Conservation (phyloP, 148 eudicot species). For the Spergularia bocconei region DNA sequence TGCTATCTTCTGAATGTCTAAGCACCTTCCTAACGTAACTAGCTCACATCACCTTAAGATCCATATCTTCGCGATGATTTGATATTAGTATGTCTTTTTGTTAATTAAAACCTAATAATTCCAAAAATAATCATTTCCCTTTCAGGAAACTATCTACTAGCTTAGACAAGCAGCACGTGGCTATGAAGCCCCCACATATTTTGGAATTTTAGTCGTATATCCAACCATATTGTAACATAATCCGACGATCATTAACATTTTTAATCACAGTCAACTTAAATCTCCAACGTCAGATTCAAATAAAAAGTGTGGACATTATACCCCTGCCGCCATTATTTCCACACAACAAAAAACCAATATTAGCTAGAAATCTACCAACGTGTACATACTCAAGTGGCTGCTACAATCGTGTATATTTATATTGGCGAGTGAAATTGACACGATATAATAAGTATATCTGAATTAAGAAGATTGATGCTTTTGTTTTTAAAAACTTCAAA, state of each 20-base stretch:
- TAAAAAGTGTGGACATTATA: not conserved
- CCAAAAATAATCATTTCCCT: not conserved
- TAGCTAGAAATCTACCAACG: not conserved
- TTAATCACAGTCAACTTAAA: not conserved
- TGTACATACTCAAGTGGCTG: not conserved
- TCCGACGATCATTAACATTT: not conserved
- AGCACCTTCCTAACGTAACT: too few relatives aligned
- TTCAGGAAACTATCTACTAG: not conserved
- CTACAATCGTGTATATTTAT: not conserved
- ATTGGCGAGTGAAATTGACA: too few relatives aligned
- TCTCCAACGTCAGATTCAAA: not conserved
- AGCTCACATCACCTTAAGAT: too few relatives aligned
- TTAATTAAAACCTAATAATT: not conserved
- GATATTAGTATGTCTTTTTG: not conserved
- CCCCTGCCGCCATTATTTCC: not conserved
- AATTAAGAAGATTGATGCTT: too few relatives aligned
- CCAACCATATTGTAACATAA: constrained; percentile 11
- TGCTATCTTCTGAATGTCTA: too few relatives aligned
- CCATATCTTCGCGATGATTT: too few relatives aligned
- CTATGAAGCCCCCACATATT: not conserved
- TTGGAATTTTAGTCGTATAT: constrained; percentile 17
- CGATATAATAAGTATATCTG: too few relatives aligned
- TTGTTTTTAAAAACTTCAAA: too few relatives aligned
- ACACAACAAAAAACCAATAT: not conserved
- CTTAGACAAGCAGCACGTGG: not conserved